Base-by-base conservation (phyloP, 768 basidiomycete genomes). In the Tylopilus plumbeoviolaceoides region DNA sequence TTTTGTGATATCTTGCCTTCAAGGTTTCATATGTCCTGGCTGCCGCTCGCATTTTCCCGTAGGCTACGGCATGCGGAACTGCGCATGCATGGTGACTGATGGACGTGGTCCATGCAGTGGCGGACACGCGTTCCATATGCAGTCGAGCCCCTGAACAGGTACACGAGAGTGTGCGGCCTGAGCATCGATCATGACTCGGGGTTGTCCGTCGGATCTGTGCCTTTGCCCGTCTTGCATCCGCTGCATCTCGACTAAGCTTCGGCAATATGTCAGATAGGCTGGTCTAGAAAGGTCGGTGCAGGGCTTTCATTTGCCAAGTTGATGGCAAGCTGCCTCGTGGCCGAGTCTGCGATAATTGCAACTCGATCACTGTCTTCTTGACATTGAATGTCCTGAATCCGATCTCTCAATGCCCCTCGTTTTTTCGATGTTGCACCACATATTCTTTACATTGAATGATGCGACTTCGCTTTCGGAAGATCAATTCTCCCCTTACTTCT, bases 1-100 rank as follows among this genome's bases (percentile, higher is more conserved):
- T 53, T 42, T 53, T n/a, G 54, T 55, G 57, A 57, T 56, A 31
- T 46, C 20, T 40, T 50, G 35, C 48, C 42, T 28, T 33, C 44
- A 33, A 54, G 46, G 49, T 45, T 60, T 63, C 58, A 59, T 64
- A 52, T 57, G 47, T 44, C 46, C 33, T 41, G 49, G 41, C 51
- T 47, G 47, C 48, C 57, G 42, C 42, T 60, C 57, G 64, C 64
- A 45, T 51, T 49, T 64, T 64, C 55, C 60, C 59, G 57, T 52
- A 55, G 35, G 56, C 42, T 60, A 64, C 61, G 64, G 62, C 64
- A 66, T 60, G 55, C 56, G 35, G 52, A 58, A 35, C 54, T 59
- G 64, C 48, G 55, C 58, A 60, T 55, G 55, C 51, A 58, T 60
- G 57, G 57, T 70, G 66, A 63, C 36, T 70, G 64, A 69, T 68